Conservation (phyloP, 2,329 filamentous ascomycete species). For the Fusarium coicis region DNA sequence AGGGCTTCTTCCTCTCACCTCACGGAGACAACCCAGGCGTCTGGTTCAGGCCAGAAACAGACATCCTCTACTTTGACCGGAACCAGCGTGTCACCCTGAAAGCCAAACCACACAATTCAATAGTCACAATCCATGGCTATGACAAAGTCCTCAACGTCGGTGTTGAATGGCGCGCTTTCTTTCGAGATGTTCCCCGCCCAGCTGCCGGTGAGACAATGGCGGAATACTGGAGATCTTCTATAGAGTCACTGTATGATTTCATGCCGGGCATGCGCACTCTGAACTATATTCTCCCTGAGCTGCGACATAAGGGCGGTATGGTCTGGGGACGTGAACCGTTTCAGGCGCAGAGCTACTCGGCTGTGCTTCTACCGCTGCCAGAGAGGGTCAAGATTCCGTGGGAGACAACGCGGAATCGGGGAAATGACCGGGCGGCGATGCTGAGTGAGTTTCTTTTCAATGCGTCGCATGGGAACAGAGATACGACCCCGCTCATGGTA, state of each 20-base stretch:
- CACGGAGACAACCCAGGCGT: conserved; percentile 17
- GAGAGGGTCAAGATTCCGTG: conserved; percentile 39
- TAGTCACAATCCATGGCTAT: conserved; percentile 30
- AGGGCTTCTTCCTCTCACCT: conserved; percentile 42
- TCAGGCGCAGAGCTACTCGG: conserved; percentile 25
- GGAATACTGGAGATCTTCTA: conserved; percentile 34
- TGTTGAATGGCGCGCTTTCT: conserved; percentile 46
- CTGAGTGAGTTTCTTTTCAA: conserved; percentile 3
- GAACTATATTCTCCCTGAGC: conserved; percentile 43
- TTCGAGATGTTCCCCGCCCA: conserved; percentile 41
- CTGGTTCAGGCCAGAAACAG: conserved; percentile 43
- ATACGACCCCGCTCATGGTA: conserved; percentile 7
- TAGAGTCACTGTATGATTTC: conserved; percentile 36
- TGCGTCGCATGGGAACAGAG: neutral
- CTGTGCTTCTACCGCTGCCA: conserved; percentile 37
- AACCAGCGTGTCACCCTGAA: conserved; percentile 38
- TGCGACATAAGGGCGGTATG: conserved; percentile 42
- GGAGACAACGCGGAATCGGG: conserved; percentile 28
- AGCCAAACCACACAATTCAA: conserved; percentile 11
- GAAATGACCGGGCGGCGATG: neutral
- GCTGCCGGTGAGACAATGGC: conserved; percentile 33
- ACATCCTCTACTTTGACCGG: conserved; percentile 47
- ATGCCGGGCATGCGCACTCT: conserved; percentile 41
- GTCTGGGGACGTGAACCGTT: conserved; percentile 45
- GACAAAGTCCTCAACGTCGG: conserved; percentile 44